Evolutionary conservation across 1,284 basidiomycete species (phyloP), one percentile per base, ranked within the genome.

Genomic region (Malassezia vespertilionis): DNA sequence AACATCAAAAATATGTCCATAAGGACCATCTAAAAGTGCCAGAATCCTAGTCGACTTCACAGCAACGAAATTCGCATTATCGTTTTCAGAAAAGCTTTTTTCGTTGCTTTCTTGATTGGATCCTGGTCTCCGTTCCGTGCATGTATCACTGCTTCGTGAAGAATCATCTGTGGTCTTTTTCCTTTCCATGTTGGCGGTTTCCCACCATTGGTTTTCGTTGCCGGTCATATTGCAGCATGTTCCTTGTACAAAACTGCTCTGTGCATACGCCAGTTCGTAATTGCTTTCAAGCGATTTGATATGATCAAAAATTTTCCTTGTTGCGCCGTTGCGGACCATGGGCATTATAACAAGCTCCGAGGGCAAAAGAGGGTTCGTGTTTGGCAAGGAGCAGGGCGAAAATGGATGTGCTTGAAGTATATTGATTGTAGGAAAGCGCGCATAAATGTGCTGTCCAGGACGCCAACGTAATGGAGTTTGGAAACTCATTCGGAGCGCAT

Each of bases 401-500:
- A 44, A 51, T 2, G 48, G 48, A 42, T 51, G 48, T 9, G 36
- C 42, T 20, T 51, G 33, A n/a, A 33, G 14, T 1, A 31, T 31
- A 23, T 23, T 21, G 7, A 51, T 24, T 6, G 23, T 23, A 11
- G 48, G 48, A n/a, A 51, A 51, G 17, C 48, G 41, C 0, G 45
- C 32, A 22, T 44, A 51, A 9, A 51, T 27, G 17, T 51, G 48
- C 24, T 51, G 48, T 0, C 48, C 48, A 1, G 48, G 30, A 6
- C 23, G 21, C 48, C 48, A 51, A 20, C 48, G 41, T 5, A 45
- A 21, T 7, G 48, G 48, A 2, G 48, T 51, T 7, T 32, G 11
- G 23, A 50, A 39, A 11, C 33, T 42, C n/a, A 44, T 12, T 4
- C 40, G 40, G 10, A 48, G 5, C 14, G 37, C n/a, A n/a, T n/a